Evolutionary conservation across 2,329 filamentous ascomycete genomes (phyloP), one percentile per base, ranked within the genome.

Genomic region (Fusarium bactridioides): DNA sequence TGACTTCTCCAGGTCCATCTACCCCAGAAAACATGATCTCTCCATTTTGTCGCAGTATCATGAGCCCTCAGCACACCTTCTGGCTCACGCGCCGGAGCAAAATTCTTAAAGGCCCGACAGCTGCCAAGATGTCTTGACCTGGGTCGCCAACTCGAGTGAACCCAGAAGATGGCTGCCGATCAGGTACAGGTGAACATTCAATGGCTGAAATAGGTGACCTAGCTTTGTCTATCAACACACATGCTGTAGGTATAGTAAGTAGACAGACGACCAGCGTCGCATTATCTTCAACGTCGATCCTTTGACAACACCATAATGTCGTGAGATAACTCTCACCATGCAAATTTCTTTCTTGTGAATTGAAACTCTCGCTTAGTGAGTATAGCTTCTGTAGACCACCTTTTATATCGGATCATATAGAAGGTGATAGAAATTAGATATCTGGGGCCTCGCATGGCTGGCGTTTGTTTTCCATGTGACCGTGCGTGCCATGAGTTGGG

Each of bases 111-210:
- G 68, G 68, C 61, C 66, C 70, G 67, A 70, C 61, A 73, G 27
- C 54, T 71, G 70, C 70, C 70, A 73, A 73, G 70, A 60, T 71
- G 40, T n/a, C 31, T 70, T 50, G 19, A 57, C 65, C 48, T 63
- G 25, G 47, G 44, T 41, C 65, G 41, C 40, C 54, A 53, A 59
- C 60, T 57, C 33, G 29, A 62, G 45, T 45, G 40, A 71, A 53
- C 38, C 69, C 60, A 76, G 51, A 57, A 64, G 33, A 44, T 54
- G 43, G 68, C 59, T 65, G 74, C 67, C 74, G 72, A 76, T 76
- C 74, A 76, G 74, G 74, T 76, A 76, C 74, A 63, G 51, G 19
- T 37, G 61, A 55, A 44, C 68, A 70, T 64, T 76, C 72, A 75
- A 74, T 75, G 72, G 72, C 72, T 56, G 56, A 37, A 60, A 50